Base-by-base conservation (phyloP, 768 basidiomycete species). In the Inosperma sp. region DNA sequence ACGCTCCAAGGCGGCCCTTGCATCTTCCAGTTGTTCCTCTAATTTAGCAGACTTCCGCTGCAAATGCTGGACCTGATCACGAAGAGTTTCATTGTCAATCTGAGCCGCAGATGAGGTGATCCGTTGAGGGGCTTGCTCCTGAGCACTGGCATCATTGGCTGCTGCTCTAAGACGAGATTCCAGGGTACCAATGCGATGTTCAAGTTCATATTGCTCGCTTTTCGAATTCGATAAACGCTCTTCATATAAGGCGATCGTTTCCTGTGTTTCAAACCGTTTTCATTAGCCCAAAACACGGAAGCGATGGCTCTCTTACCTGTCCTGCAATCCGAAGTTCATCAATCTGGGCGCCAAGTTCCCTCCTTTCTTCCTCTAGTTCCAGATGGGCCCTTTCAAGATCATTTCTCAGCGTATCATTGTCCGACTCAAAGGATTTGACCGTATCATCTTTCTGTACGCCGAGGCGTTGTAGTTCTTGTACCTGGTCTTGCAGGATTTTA, bases 181-280 rank as follows among this genome's bases (percentile, higher is more conserved):
- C 7, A 91, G 70, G 0, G 70, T 61, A 9, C 77, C 68, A 43
- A 88, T 71, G 27, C 73, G 75, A 40, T 81, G 77, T 59, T 94
- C 89, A 53, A 88, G 73, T 58, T 94, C 91, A 59, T 90, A 89
- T 37, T 86, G 80, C 55, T 80, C 77, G 12, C 73, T 72, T 59
- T 93, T 88, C 17, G 82, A 78, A 2, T 74, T 75, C 51, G 80
- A 86, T 5, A 95, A 72, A 30, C 85, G 82, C 62, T 93, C 91
- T 70, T 99, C 95, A 62, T 98, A 97, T 9, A 96, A 75, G 16
- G 90, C 89, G 52, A 96, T 96, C 0, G 93, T 92, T 81, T 93
- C 91, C 89, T 93, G 61, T 2, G 16, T 30, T n/a, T 7, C 0
- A 45, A 29, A 21, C 13, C 6, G 34, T 39, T 25, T 51, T 37